Conservation (phyloP, 805 yeast species). For the Barnettozyma vustinii region DNA sequence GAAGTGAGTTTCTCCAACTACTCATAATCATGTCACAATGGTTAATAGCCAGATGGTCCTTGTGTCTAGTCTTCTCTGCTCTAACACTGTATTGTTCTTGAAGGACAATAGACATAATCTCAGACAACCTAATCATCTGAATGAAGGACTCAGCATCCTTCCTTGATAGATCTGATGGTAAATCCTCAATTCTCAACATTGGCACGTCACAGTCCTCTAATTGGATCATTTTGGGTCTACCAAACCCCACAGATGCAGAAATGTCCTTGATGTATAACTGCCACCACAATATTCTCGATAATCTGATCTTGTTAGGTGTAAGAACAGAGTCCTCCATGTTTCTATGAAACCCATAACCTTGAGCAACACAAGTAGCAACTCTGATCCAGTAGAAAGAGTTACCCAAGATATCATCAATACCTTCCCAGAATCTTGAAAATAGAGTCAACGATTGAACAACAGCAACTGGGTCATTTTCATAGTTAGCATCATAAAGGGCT, state of each 20-base stretch:
- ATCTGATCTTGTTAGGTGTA: conserved; percentile 36
- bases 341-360: conserved; percentile 72
- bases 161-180: conserved; percentile 46
- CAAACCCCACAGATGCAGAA: conserved; percentile 63
- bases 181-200: conserved; percentile 64
- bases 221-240: conserved; percentile 64
- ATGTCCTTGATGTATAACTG: conserved; percentile 66
- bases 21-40: conserved; percentile 76
- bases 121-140: conserved; percentile 59
- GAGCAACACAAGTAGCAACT: conserved; percentile 64
- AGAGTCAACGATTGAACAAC: conserved; percentile 57
- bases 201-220: conserved; percentile 72
- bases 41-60: conserved; percentile 36
- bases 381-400: conserved; percentile 68
- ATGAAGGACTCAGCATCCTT: conserved; percentile 54
- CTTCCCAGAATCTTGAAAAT: conserved; percentile 68
- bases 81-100: conserved; percentile 67
- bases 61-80: conserved; percentile 48
- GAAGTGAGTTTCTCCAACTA: conserved; percentile 65
- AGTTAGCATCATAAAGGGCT: conserved; percentile 64
- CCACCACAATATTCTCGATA: conserved; percentile 77
- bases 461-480: conserved; percentile 59
- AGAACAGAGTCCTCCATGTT: conserved; percentile 36
- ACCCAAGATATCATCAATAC: conserved; percentile 62
- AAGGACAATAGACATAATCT: conserved; percentile 63